Conservation (phyloP, 768 basidiomycete species). For the Lactarius sp. region DNA sequence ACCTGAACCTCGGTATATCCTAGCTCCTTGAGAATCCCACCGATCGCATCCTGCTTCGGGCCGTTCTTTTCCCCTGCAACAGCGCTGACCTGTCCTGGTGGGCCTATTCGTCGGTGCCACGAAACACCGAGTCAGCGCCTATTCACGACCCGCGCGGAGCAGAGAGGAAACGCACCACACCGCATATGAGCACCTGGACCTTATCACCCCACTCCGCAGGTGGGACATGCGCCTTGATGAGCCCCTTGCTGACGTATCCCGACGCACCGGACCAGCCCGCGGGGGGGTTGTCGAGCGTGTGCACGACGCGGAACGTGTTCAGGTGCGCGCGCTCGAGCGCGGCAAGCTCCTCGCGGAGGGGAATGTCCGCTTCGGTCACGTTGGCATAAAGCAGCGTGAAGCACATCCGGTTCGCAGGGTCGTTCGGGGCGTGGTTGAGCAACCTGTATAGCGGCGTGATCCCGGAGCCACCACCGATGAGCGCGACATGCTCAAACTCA, state of each 20-base stretch:
- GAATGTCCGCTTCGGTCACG: constrained; percentile 84
- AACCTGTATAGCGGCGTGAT: constrained; percentile 88
- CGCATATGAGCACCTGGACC: constrained; percentile 87
- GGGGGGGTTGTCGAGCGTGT: constrained; percentile 74
- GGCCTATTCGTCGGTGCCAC: constrained; percentile 42
- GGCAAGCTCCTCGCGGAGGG: constrained; percentile 76
- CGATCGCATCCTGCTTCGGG: constrained; percentile 77
- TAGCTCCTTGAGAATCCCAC: constrained; percentile 77
- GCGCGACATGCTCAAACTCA: constrained; percentile 77
- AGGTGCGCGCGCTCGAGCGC: constrained; percentile 62
- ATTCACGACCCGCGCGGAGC: not conserved
- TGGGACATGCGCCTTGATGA: constrained; percentile 70
- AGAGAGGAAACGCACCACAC: constrained; percentile 38
- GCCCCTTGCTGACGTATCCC: constrained; percentile 70
- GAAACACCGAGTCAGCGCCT: not conserved
- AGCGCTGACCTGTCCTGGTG: constrained; percentile 84
- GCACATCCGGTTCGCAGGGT: constrained; percentile 83
- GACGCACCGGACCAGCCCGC: constrained; percentile 63
- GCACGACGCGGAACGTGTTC: constrained; percentile 72
- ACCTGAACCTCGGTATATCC: constrained; percentile 85
- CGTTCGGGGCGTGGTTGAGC: constrained; percentile 64
- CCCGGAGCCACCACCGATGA: constrained; percentile 93
- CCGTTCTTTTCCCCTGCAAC: constrained; percentile 87
- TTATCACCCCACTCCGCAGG: constrained; percentile 63
- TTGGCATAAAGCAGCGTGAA: constrained; percentile 93